Percentiles rank a stretch among this genome's conserved stretches.
Evolutionary conservation across 805 yeast genomes (phyloP).

Genomic region (Cyberlindnera xylosilytica): DNA sequence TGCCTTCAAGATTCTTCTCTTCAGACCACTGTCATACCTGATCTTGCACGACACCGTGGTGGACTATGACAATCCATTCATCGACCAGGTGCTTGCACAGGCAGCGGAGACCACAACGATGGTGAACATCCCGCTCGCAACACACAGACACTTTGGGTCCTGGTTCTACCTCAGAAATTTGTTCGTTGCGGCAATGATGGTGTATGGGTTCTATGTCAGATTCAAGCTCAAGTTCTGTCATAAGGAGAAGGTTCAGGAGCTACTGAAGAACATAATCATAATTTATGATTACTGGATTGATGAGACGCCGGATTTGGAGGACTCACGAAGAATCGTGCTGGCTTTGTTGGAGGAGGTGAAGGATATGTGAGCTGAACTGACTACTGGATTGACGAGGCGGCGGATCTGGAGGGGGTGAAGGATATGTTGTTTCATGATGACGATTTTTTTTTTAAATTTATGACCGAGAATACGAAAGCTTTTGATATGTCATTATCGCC

Average conservation of each 20-base stretch:
- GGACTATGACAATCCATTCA: constrained; percentile 14
- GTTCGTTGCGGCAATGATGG: constrained; percentile 8
- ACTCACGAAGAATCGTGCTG: constrained; percentile 5
- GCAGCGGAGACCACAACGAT: constrained; percentile 19
- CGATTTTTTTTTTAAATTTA: no score
- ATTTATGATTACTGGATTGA: constrained; percentile 24
- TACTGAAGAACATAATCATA: constrained; percentile 6
- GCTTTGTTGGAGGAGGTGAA: constrained; percentile 8
- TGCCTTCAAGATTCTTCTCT: constrained; percentile 18
- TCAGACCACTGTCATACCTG: constrained; percentile 21
- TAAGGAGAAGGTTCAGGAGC: constrained; percentile 8
- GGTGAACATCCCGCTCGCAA: constrained; percentile 21
- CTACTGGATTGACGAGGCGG: constrained; percentile 24
- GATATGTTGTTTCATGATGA: neutral
- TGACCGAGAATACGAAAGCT: no score
- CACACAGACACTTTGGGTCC: constrained; percentile 27
- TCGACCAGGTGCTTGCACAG: constrained; percentile 18
- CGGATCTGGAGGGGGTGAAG: constrained; percentile 13
- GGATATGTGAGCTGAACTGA: constrained; percentile 2
- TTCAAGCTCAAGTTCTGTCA: constrained; percentile 10
- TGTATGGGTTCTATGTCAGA: constrained; percentile 14
- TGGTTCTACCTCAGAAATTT: constrained; percentile 25
- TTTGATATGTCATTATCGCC: no score
- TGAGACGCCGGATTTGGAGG: constrained; percentile 20
- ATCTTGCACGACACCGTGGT: constrained; percentile 17